Conservation (phyloP, 441 rosid genomes). For the Gossypium schwendimanii region DNA sequence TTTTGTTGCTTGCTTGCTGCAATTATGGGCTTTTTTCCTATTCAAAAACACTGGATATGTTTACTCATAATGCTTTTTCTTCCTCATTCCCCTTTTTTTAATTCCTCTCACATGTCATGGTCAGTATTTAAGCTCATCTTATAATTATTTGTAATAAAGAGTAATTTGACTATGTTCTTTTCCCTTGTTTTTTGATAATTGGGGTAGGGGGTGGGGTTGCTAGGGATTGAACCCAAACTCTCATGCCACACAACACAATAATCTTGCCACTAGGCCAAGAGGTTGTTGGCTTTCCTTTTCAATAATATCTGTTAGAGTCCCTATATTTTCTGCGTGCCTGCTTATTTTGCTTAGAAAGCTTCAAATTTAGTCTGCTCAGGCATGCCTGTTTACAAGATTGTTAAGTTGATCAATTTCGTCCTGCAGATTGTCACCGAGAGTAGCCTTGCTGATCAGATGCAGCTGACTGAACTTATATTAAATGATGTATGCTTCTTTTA, state of each 20-base stretch:
- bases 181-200: too few species aligned
- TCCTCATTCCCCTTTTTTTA: neutral
- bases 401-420: conserved; percentile 17
- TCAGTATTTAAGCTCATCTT: neutral
- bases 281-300: neutral
- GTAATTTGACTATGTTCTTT: neutral
- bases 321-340: neutral
- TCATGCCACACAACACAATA: too few species aligned
- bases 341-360: neutral
- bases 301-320: neutral
- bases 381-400: neutral
- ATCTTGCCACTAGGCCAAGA: too few species aligned
- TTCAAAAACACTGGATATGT: neutral
- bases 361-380: neutral
- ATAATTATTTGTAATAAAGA: neutral
- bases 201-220: too few species aligned
- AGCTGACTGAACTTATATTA: conserved; percentile 71
- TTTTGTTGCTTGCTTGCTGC: neutral
- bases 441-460: conserved; percentile 86
- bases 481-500: conserved; percentile 61
- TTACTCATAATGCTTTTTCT: neutral
- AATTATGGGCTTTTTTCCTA: neutral
- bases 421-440: conserved; percentile 88
- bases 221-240: too few species aligned
- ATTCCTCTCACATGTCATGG: neutral